Evolutionary conservation across 495 filamentous ascomycete genomes (phyloP).

Genomic region (Bathelium albidoporum): DNA sequence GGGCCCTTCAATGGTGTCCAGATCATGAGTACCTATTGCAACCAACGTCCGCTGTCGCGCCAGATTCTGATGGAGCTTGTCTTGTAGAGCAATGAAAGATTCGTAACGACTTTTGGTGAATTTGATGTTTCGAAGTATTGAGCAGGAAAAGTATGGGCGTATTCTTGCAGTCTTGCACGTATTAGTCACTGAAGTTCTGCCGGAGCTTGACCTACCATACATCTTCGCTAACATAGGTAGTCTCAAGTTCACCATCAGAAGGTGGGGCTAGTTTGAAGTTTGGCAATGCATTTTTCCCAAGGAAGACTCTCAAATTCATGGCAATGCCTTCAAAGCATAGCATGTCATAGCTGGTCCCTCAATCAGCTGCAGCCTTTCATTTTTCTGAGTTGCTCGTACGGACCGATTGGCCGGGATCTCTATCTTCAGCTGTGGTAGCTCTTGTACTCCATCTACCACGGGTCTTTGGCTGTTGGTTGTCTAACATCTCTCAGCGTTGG

Average conservation of each 20-base stretch:
- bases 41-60: conserved; percentile 87
- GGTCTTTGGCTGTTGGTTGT: conserved; percentile 66
- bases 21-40: conserved; percentile 91
- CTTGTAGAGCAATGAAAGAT: conserved; percentile 94
- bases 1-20: conserved; percentile 86
- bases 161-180: conserved; percentile 56
- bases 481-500: background rate
- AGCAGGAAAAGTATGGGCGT: conserved; percentile 74
- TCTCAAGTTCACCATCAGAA: conserved; percentile 60
- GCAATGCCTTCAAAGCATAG: conserved; percentile 97
- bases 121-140: conserved; percentile 78
- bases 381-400: background rate
- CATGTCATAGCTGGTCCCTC: conserved; percentile 72
- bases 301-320: conserved; percentile 91
- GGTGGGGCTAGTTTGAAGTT: conserved; percentile 67
- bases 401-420: conserved; percentile 94
- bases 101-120: conserved; percentile 88
- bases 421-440: conserved; percentile 90
- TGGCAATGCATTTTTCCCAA: conserved; percentile 59
- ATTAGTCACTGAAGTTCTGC: background rate
- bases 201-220: conserved; percentile 31
- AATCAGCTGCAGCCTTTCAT: background rate
- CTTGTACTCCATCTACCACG: conserved; percentile 65
- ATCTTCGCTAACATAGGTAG: conserved; percentile 65
- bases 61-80: conserved; percentile 95